Evolutionary conservation across 192 early-diverging fungal genomes (phyloP).

Genomic region (Fimicolochytrium jonesii): DNA sequence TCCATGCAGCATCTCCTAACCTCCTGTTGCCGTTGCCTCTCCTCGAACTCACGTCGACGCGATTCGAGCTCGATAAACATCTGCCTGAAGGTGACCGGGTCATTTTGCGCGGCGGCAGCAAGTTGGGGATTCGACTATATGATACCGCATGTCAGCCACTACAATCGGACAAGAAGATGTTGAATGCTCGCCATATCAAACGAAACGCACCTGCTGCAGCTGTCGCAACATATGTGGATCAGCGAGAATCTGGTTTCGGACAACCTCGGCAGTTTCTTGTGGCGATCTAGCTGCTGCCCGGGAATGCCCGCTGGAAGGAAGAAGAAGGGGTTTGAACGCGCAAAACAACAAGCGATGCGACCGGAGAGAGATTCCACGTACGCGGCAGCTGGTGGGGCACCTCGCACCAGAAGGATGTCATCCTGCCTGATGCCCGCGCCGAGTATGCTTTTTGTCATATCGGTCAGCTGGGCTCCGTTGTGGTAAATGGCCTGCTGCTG

Average conservation of each 20-base stretch:
- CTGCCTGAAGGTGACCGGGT: slow-evolving; percentile 61
- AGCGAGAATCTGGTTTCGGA: slow-evolving; percentile 61
- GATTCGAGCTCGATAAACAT: slow-evolving; percentile 59
- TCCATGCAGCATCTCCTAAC: slow-evolving; percentile 28
- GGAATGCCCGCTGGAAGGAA: background rate
- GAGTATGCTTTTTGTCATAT: slow-evolving; percentile 60
- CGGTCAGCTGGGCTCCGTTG: slow-evolving; percentile 60
- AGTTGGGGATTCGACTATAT: slow-evolving; percentile 67
- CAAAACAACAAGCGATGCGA: background rate
- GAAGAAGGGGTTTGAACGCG: slow-evolving; percentile 29
- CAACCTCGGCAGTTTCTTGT: slow-evolving; percentile 46
- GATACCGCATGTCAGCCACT: too few species aligned
- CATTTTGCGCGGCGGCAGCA: slow-evolving; percentile 56
- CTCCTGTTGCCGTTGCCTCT: slow-evolving; percentile 42
- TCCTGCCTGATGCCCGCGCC: slow-evolving; percentile 63
- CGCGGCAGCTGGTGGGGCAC: background rate
- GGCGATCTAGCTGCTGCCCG: too few species aligned
- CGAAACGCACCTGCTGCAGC: too few species aligned
- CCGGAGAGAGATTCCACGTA: background rate
- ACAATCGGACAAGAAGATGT: too few species aligned
- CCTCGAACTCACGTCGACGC: slow-evolving; percentile 51
- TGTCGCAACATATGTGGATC: slow-evolving; percentile 56
- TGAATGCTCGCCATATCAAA: too few species aligned
- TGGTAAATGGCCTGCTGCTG: slow-evolving; percentile 60
- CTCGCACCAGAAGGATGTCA: slow-evolving; percentile 70